Evolutionary conservation across 805 yeast genomes (phyloP).

Genomic region (Zygoascus flipseniorum): DNA sequence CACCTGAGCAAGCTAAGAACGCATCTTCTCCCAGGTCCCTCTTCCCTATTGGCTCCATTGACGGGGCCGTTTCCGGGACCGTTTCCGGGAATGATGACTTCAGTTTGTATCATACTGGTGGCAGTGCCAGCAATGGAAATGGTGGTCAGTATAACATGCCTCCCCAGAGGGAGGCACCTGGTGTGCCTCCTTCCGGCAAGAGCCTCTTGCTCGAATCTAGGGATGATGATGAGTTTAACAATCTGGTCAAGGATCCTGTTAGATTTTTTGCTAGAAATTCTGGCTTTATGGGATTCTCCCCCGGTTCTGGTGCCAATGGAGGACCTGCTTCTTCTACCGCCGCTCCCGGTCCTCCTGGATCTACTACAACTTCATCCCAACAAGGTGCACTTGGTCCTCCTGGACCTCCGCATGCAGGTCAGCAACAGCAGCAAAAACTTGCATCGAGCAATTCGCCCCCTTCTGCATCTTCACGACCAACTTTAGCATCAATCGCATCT

Average conservation of each 20-base stretch:
- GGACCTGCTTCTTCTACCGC: neutral
- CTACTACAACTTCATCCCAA: neutral
- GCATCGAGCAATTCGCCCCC: slow-evolving; percentile 7
- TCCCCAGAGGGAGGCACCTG: neutral
- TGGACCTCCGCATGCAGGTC: neutral
- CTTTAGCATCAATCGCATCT: slow-evolving; percentile 5
- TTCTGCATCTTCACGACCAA: slow-evolving; percentile 4
- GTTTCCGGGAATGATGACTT: neutral
- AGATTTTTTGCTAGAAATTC: slow-evolving; percentile 18
- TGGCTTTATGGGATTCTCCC: slow-evolving; percentile 6
- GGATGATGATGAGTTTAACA: slow-evolving; percentile 24
- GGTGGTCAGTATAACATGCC: neutral
- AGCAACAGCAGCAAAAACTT: neutral
- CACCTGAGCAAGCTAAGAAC: slow-evolving; percentile 1
- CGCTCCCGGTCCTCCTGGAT: neutral
- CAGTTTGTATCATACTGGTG: neutral
- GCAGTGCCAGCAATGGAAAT: neutral
- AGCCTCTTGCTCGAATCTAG: slow-evolving; percentile 24
- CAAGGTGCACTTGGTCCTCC: neutral
- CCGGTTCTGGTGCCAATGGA: neutral
- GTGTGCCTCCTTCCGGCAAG: slow-evolving; percentile 19
- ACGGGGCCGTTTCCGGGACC: neutral
- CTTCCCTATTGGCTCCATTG: slow-evolving; percentile 3
- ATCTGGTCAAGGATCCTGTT: slow-evolving; percentile 24
- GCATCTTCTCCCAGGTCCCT: neutral